Base-by-base conservation (phyloP, 805 yeast genomes). In the Nakazawaea sp. region DNA sequence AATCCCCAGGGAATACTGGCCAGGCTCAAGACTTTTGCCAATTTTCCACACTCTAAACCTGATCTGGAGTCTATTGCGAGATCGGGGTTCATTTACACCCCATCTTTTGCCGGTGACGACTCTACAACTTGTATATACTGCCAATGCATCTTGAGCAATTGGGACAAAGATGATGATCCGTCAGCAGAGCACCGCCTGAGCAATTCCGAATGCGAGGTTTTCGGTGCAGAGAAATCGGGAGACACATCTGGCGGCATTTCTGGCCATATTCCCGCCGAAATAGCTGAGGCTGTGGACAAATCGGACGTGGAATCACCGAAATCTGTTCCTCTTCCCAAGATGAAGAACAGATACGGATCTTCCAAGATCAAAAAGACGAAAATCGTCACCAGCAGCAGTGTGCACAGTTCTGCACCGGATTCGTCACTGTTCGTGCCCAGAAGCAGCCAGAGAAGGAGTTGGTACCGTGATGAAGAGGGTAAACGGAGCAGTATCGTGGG, bases 151-250 rank as follows among this genome's bases (percentile, higher is more conserved):
- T 57, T 74, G 12, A 82, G 81, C 36, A 88, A 87, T 3, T 84
- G 94, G 94, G 83, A 72, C 41, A 51, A 56, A 1, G 66, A 61
- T 2, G 92, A 85, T 55, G 75, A 71, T 41, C 90, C 89, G 0
- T 41, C 67, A 7, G 61, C 46, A 12, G 87, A 78, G 45, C 92
- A 83, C 50, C 43, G 49, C n/a, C 54, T 58, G 36, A 51, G 72
- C 34, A 54, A 59, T 17, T 64, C 62, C 2, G 49, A 60, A 19
- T 67, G 81, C 52, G 57, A 61, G 44, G 56, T 66, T 27, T 66
- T 68, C 38, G 44, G 51, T 4, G 39, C 33, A n/a, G n/a, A n/a
- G n/a, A n/a, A n/a, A n/a, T n/a, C n/a, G n/a, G n/a, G n/a, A n/a
- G n/a, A n/a, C n/a, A n/a, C n/a, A n/a, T n/a, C n/a, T n/a, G n/a